A percentile compares a stretch with the other conserved stretches of the same genome.
These are phyloP conservation scores for Symbiodinium pilosum DNA, from an alignment of 73 alveolate species.

Conservation along the genomic window DNA sequence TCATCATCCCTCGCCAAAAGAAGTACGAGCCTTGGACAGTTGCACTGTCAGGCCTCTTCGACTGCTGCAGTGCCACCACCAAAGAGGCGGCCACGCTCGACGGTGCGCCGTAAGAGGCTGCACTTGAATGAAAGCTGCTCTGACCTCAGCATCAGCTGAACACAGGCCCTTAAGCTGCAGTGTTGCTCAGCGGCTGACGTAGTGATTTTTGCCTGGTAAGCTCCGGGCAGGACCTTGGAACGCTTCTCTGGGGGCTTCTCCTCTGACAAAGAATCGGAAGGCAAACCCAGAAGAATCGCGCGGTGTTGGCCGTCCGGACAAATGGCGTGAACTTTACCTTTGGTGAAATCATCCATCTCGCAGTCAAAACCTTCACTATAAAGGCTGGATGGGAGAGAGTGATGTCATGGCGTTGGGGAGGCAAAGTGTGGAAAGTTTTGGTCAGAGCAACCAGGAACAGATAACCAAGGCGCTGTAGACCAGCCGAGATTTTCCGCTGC, in stretches of 20 bases:
- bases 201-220: no score
- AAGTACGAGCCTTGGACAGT: no score
- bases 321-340: conserved; percentile 63
- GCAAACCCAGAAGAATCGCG: conserved; percentile 53
- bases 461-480: not conserved
- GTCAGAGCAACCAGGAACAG: no score
- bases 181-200: no score
- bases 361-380: no score
- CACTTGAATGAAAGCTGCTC: conserved; percentile 76
- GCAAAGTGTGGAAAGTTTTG: no score
- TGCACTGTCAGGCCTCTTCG: conserved; percentile 17
- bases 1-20: no score
- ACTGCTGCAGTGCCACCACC: conserved; percentile 64
- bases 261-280: not conserved
- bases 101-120: conserved; percentile 78
- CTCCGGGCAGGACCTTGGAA: not conserved
- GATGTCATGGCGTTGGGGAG: no score
- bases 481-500: not conserved
- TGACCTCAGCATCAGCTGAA: conserved; percentile 24
- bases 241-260: not conserved
- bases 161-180: no score
- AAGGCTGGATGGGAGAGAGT: no score
- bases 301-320: conserved; percentile 83
- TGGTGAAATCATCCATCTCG: no score
- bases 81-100: conserved; percentile 73